Conservation (phyloP, 306 rosid species). For the Corylus heterophylla region DNA sequence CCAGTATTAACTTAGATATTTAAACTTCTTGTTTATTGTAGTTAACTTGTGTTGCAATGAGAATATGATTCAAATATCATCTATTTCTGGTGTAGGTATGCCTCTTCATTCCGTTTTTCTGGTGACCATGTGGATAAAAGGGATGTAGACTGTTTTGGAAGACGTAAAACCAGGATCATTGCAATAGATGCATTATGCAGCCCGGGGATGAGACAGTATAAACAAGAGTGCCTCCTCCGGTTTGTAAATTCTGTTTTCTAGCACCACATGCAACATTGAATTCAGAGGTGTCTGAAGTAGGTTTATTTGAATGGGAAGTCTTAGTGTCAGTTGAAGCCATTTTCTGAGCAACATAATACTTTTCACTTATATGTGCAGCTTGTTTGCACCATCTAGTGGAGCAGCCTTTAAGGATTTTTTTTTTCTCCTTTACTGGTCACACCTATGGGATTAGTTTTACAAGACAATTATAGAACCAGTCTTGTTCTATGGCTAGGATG, state of each 20-base stretch:
- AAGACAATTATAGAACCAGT: not conserved
- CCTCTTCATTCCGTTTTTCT: conserved; percentile 73
- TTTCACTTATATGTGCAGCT: not conserved
- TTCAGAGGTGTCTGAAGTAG: not conserved
- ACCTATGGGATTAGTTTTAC: not conserved
- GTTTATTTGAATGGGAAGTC: not conserved
- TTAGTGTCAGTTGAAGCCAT: not conserved
- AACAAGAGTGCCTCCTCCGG: conserved; percentile 66
- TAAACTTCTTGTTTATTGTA: conserved; percentile 18
- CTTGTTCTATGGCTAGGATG: conserved; percentile 3
- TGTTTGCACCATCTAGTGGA: not conserved
- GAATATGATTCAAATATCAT: conserved; percentile 31
- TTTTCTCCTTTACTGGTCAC: not conserved
- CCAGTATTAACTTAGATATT: conserved; percentile 4
- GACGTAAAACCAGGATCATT: conserved; percentile 73
- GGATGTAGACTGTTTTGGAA: conserved; percentile 58
- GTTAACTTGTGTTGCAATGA: conserved; percentile 9
- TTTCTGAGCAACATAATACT: not conserved
- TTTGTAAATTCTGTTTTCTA: conserved; percentile 41
- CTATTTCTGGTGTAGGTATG: conserved; percentile 62
- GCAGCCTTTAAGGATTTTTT: not conserved
- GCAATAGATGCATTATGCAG: conserved; percentile 88
- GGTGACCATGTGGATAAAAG: conserved; percentile 71
- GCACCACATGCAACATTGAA: not conserved
- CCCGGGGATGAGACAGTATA: conserved; percentile 76